phyloP scores from a whole-genome alignment of 2,329 filamentous ascomycete species.

The Scedosporium aurantiacum region DNA sequence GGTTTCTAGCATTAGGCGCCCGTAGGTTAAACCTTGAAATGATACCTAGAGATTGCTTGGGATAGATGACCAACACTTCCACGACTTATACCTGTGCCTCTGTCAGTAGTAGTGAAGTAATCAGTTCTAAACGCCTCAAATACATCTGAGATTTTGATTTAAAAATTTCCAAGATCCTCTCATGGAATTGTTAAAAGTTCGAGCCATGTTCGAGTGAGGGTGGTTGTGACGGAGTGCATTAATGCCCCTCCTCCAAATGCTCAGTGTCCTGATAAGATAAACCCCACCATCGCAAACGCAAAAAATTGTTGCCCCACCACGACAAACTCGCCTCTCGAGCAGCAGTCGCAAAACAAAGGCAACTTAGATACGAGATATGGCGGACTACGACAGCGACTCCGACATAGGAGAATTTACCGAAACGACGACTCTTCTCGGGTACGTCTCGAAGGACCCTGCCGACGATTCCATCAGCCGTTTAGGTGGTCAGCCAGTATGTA shows the following conservation, averaged over 20 bases:
- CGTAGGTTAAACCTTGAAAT: background rate
- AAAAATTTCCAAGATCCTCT: too few species aligned
- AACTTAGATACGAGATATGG: slow-evolving; percentile 36
- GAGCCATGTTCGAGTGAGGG: background rate
- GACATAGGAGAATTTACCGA: slow-evolving; percentile 59
- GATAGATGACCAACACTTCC: background rate
- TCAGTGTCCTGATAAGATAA: slow-evolving; percentile 18
- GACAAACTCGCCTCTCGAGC: slow-evolving; percentile 8
- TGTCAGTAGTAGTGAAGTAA: too few species aligned
- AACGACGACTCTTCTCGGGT: slow-evolving; percentile 84
- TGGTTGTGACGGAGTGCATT: background rate
- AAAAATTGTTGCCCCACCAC: slow-evolving; percentile 31
- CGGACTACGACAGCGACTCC: slow-evolving; percentile 79
- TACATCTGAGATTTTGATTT: too few species aligned
- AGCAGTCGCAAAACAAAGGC: slow-evolving; percentile 11
- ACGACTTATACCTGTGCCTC: too few species aligned
- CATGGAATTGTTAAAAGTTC: too few species aligned
- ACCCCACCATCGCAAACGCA: slow-evolving; percentile 19
- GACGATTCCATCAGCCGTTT: slow-evolving; percentile 81
- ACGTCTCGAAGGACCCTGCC: slow-evolving; percentile 67
- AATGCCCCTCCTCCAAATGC: background rate
- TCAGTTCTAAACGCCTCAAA: too few species aligned
- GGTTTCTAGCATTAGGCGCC: background rate
- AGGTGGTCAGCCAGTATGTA: slow-evolving; percentile 71
- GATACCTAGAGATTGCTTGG: slow-evolving; percentile 1